Conservation (phyloP, 2,329 filamentous ascomycete genomes). For the Sarocladium brachiariae region DNA sequence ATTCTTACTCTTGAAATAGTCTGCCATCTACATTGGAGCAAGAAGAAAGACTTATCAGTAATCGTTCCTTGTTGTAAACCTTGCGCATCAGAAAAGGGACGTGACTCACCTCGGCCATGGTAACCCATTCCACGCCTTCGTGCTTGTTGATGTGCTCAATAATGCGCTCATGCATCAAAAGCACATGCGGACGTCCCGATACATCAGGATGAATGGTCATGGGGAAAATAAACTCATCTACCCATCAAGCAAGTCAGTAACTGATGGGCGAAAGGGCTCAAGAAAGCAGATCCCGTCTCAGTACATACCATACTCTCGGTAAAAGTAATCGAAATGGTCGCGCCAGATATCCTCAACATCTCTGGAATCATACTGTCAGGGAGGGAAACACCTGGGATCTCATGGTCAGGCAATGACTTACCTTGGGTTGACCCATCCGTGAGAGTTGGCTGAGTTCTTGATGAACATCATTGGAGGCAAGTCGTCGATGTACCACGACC, state of each 20-base stretch:
- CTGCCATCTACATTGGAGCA: constrained; percentile 22
- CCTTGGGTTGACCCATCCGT: constrained; percentile 41
- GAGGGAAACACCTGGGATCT: no score
- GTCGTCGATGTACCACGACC: constrained; percentile 42
- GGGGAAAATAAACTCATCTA: constrained; percentile 67
- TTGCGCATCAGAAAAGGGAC: constrained; percentile 29
- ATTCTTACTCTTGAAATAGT: constrained; percentile 65
- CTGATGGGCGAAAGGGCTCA: background rate
- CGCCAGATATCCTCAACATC: constrained; percentile 59
- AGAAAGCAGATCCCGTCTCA: background rate
- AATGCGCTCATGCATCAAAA: constrained; percentile 60
- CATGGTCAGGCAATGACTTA: no score
- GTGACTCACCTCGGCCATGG: constrained; percentile 42
- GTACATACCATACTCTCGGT: constrained; percentile 51
- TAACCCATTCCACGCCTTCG: constrained; percentile 57
- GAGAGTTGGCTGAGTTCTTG: constrained; percentile 55
- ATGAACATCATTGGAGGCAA: constrained; percentile 67
- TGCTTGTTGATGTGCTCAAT: constrained; percentile 63
- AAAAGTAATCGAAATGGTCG: constrained; percentile 67
- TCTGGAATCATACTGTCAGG: constrained; percentile 16
- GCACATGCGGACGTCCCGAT: constrained; percentile 63
- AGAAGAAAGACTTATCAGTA: no score
- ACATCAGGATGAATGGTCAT: constrained; percentile 73
- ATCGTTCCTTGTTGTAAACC: no score
- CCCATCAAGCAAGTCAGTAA: background rate